Evolutionary conservation across 73 alveolate species (phyloP).

Genomic region (Blepharisma japonicum): DNA sequence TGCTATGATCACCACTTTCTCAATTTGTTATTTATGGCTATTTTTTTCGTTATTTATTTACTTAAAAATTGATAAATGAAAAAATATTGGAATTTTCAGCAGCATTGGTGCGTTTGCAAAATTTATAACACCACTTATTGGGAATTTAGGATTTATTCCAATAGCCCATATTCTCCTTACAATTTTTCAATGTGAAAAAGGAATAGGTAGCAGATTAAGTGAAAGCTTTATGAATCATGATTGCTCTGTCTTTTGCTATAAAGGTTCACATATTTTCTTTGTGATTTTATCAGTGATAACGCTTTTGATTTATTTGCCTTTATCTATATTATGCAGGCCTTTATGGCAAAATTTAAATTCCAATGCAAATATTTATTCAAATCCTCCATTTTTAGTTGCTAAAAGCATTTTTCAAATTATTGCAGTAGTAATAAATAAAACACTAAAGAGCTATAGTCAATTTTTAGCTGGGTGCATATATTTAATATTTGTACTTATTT

Average conservation of each 20-base stretch:
- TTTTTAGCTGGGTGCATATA: background rate
- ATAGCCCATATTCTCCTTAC: background rate
- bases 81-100: background rate
- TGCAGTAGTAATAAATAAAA: background rate
- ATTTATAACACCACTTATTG: background rate
- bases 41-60: background rate
- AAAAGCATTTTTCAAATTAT: background rate
- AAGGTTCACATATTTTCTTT: background rate
- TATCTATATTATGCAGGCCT: background rate
- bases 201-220: background rate
- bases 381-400: background rate
- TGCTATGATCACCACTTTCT: background rate
- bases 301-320: background rate
- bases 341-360: background rate
- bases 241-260: background rate
- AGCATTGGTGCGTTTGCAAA: no score
- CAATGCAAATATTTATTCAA: background rate
- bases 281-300: background rate
- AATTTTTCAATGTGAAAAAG: background rate
- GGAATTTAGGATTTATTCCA: background rate
- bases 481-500: background rate
- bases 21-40: background rate
- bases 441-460: background rate
- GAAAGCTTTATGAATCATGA: background rate
- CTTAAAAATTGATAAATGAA: background rate